Evolutionary conservation across 1,139 yeast species (phyloP).

Genomic region (Debaryomyces psychrophilus): DNA sequence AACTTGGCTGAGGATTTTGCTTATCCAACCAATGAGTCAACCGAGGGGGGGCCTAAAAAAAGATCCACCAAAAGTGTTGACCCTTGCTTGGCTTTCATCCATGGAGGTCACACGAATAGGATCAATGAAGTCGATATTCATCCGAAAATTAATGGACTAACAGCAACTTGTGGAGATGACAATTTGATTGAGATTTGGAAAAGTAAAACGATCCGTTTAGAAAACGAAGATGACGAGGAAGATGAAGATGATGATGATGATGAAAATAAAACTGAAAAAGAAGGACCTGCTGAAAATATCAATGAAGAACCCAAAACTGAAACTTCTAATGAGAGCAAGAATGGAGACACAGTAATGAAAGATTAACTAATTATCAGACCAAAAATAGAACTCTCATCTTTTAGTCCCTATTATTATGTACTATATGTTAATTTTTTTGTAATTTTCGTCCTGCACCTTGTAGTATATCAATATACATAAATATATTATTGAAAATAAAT

Average conservation of each 20-base stretch:
- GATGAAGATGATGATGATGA: constrained; percentile 31
- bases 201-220: constrained; percentile 44
- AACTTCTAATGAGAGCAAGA: constrained; percentile 11
- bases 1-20: constrained; percentile 48
- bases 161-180: constrained; percentile 56
- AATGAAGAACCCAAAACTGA: not conserved
- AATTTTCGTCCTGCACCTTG: constrained; percentile 1
- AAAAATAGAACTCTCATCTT: not conserved
- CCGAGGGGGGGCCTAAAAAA: constrained; percentile 24
- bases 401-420: not conserved
- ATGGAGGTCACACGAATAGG: constrained; percentile 62
- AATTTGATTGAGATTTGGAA: constrained; percentile 57
- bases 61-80: constrained; percentile 47
- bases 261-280: constrained; percentile 31
- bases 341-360: constrained; percentile 17
- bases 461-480: not conserved
- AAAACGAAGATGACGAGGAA: constrained; percentile 47
- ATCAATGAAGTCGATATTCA: constrained; percentile 55
- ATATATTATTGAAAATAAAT: not conserved
- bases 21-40: constrained; percentile 33
- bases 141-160: constrained; percentile 44
- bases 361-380: constrained; percentile 2
- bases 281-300: constrained; percentile 27
- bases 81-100: constrained; percentile 62
- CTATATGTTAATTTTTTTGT: not conserved